These are phyloP conservation scores for Calonectria honghensis DNA, from an alignment of 2,329 filamentous ascomycete genomes.

Conservation along the genomic window DNA sequence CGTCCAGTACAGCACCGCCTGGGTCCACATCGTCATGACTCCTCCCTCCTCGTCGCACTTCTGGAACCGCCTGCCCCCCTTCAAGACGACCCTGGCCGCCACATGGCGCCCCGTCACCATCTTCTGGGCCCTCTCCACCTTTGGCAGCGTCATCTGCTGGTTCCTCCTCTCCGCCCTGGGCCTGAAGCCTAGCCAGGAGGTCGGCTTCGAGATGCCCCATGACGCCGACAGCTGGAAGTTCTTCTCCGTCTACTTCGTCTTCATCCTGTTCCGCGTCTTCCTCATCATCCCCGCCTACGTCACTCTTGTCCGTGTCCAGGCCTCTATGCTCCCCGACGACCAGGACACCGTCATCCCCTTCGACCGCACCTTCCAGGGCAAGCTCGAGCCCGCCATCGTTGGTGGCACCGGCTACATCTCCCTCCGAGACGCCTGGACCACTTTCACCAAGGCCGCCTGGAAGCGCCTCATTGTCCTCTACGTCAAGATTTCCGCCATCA, in stretches of 20 bases:
- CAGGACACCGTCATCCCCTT: slow-evolving; percentile 92
- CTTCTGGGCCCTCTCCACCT: slow-evolving; percentile 75
- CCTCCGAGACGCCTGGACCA: slow-evolving; percentile 85
- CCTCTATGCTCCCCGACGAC: slow-evolving; percentile 87
- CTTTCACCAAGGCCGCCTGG: slow-evolving; percentile 83
- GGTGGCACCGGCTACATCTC: slow-evolving; percentile 82
- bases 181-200: slow-evolving; percentile 61
- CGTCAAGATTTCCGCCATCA: slow-evolving; percentile 80
- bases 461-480: slow-evolving; percentile 84
- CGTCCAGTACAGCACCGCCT: slow-evolving; percentile 82
- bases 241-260: slow-evolving; percentile 65
- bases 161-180: slow-evolving; percentile 65
- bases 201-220: slow-evolving; percentile 60
- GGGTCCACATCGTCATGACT: slow-evolving; percentile 92
- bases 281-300: slow-evolving; percentile 85
- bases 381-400: slow-evolving; percentile 83
- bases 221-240: slow-evolving; percentile 66
- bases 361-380: slow-evolving; percentile 89
- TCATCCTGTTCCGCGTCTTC: slow-evolving; percentile 73
- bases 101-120: slow-evolving; percentile 81
- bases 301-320: slow-evolving; percentile 87
- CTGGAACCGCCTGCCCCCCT: slow-evolving; percentile 81
- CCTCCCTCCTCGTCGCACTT: slow-evolving; percentile 78
- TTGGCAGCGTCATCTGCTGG: slow-evolving; percentile 69
- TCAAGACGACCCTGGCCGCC: slow-evolving; percentile 78